A percentile compares a stretch with the other conserved stretches of the same genome.
phyloP scores from a whole-genome alignment of 2,329 filamentous ascomycete species.

The Trichoderma sp. region DNA sequence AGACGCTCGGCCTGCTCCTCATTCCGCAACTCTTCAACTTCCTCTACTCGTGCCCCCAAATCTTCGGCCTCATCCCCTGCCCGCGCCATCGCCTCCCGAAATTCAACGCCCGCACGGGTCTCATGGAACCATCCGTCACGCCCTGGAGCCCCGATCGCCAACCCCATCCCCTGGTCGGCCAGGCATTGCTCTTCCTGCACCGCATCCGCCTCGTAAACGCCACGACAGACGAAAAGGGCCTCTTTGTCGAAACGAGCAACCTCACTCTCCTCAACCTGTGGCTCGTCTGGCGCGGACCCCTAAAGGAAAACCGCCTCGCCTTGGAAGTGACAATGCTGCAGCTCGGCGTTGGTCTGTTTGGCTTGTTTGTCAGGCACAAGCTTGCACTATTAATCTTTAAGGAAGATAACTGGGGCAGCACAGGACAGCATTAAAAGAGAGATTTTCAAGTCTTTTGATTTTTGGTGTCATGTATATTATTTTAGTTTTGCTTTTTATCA shows the following conservation, averaged over 20 bases:
- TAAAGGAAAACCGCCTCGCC: conserved; percentile 83
- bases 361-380: conserved; percentile 82
- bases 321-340: conserved; percentile 82
- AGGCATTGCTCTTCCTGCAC: conserved; percentile 69
- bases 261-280: conserved; percentile 94
- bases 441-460: not conserved
- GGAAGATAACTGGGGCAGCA: conserved; percentile 74
- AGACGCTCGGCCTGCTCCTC: conserved; percentile 88
- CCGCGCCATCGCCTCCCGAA: conserved; percentile 88
- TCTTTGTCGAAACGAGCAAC: conserved; percentile 81
- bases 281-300: conserved; percentile 91
- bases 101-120: conserved; percentile 82
- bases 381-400: conserved; percentile 88
- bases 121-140: conserved; percentile 85
- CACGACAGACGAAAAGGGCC: conserved; percentile 66
- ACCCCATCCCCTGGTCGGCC: conserved; percentile 65
- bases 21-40: conserved; percentile 97
- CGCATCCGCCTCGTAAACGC: conserved; percentile 70
- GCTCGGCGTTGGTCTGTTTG: conserved; percentile 73
- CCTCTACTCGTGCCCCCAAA: conserved; percentile 86
- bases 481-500: not conserved
- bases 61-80: conserved; percentile 88
- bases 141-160: conserved; percentile 71
- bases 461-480: not conserved
- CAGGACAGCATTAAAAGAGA: conserved; percentile 35